Evolutionary conservation across 73 alveolate genomes (phyloP).

Genomic region (Uronychia setigera): DNA sequence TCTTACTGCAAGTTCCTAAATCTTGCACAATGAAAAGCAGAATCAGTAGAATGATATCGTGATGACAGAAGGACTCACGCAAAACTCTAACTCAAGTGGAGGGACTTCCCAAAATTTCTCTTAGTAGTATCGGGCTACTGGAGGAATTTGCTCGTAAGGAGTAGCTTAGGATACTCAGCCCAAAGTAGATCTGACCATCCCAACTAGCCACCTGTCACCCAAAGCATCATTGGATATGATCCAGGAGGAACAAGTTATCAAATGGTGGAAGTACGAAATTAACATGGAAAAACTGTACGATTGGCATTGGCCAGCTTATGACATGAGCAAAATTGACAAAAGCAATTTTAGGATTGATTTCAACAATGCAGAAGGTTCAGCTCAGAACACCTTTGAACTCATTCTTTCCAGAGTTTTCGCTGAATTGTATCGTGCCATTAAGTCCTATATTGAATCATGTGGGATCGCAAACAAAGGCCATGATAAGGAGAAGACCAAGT

Average conservation of each 20-base stretch:
- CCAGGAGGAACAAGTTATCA: background rate
- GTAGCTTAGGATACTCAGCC: background rate
- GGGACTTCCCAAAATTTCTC: background rate
- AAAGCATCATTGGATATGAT: background rate
- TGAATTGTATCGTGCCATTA: conserved; percentile 5
- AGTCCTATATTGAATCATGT: conserved; percentile 2
- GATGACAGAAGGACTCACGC: background rate
- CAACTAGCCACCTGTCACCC: background rate
- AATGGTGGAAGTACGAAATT: background rate
- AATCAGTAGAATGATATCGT: background rate
- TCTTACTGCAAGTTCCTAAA: background rate
- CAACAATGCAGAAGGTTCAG: conserved; percentile 13
- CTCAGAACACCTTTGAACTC: conserved; percentile 34
- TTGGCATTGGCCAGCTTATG: background rate
- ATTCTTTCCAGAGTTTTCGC: conserved; percentile 10
- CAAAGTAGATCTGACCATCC: background rate
- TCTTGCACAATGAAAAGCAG: background rate
- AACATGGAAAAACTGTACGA: background rate
- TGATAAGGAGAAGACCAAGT: conserved; percentile 17
- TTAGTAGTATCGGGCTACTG: background rate
- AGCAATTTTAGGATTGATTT: conserved; percentile 6
- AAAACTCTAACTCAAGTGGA: background rate
- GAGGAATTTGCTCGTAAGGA: too few relatives aligned
- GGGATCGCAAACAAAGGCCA: background rate
- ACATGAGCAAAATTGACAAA: background rate